A percentile compares a stretch with the other conserved stretches of the same genome.
These are phyloP conservation scores for Schoenoplectus triqueter DNA, from an alignment of 202 grass and related monocot genomes.

Conservation along the genomic window DNA sequence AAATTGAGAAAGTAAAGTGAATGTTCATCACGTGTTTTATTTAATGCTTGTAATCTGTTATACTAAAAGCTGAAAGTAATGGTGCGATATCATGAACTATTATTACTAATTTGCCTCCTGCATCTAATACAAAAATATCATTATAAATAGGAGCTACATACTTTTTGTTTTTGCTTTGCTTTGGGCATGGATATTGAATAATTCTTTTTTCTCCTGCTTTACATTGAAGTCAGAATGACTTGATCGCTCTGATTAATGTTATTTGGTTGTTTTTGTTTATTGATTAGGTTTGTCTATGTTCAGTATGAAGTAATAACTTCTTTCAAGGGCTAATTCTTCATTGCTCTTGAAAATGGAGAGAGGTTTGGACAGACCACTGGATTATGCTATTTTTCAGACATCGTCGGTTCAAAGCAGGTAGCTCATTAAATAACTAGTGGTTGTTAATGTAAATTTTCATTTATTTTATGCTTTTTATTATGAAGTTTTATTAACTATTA, in stretches of 20 bases:
- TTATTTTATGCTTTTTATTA: slow-evolving; percentile 16
- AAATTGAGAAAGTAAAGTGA: slow-evolving; percentile 1
- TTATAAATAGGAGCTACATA: background rate
- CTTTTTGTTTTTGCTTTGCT: slow-evolving; percentile 12
- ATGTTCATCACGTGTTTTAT: slow-evolving; percentile 23
- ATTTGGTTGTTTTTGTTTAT: background rate
- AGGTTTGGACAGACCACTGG: slow-evolving; percentile 49
- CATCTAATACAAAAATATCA: background rate
- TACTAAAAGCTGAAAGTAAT: background rate
- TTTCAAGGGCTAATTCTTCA: slow-evolving; percentile 22
- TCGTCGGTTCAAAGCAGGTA: slow-evolving; percentile 68
- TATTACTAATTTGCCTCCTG: slow-evolving; percentile 13
- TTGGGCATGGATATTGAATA: background rate
- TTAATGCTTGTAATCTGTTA: slow-evolving; percentile 9
- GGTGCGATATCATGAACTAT: background rate
- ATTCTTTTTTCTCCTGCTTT: background rate
- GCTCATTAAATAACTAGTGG: background rate
- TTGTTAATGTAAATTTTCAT: slow-evolving; percentile 32
- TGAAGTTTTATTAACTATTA: background rate
- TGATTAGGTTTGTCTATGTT: background rate
- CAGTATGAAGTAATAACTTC: slow-evolving; percentile 10
- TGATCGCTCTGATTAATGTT: background rate
- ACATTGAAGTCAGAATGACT: background rate
- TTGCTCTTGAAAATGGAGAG: slow-evolving; percentile 52
- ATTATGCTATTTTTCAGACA: slow-evolving; percentile 80